Base-by-base conservation (phyloP, 148 eudicot genomes). In the Vaccinium vitisidaea region DNA sequence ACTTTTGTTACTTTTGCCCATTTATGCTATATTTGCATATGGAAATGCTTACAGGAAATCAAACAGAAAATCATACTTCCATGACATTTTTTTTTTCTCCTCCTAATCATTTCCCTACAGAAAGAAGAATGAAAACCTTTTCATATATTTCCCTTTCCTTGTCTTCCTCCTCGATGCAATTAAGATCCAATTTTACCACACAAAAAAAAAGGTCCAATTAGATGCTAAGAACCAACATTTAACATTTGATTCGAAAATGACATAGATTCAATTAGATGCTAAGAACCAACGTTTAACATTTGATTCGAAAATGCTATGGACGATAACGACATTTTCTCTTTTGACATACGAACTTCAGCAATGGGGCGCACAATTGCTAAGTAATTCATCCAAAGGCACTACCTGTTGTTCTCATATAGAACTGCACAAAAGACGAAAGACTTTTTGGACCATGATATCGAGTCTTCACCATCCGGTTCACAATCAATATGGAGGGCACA, bases 401-500 rank as follows among this genome's bases (percentile, higher is more conserved):
- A 91, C 93, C 93, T 87, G 93, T 89, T 61, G 86, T 85, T 84
- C 82, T 86, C 79, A 84, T 80, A 76, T 89, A 91, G 85, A 91
- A 91, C 39, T 32, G 75, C 13, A 85, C 83, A 82, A 91, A 52
- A 18, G 90, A 89, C 67, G 18, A 78, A 43, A 91, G 87, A 82
- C 88, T 88, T 82, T 91, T 91, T 67, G 86, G 85, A 69, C 93
- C 92, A 89, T 85, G 83, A 82, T 88, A 87, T 5, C 85, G 87
- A 75, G 83, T 79, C 52, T 82, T 77, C 23, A 65, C 59, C 18
- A 83, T 84, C 86, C 75, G 83, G 75, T 88, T 91, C 77, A 87
- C 85, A 8, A 91, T 80, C 81, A 91, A 83, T 78, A 91, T 39
- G 39, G 89, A 84, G 23, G 93, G 93, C 84, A 91, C 69, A 73